phyloP scores from a whole-genome alignment of 2,329 filamentous ascomycete genomes.

The Aureobasidium sp. region DNA sequence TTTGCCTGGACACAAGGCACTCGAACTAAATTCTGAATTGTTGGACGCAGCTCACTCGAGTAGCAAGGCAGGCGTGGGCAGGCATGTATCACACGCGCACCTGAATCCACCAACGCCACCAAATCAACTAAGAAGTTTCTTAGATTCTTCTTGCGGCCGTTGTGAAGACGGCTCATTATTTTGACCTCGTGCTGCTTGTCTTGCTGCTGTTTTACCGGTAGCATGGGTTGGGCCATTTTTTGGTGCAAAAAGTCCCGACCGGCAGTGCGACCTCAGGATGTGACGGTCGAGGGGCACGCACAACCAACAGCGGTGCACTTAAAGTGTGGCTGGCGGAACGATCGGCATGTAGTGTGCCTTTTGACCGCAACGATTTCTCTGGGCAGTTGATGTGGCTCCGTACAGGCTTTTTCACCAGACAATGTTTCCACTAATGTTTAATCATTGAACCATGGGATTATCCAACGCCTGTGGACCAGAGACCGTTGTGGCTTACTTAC shows the following conservation, averaged over 20 bases:
- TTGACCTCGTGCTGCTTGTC: conserved; percentile 1
- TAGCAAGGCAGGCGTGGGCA: too few species aligned
- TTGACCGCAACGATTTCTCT: conserved; percentile 13
- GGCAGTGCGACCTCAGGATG: conserved; percentile 8
- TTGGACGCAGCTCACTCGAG: too few species aligned
- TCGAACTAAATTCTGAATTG: too few species aligned
- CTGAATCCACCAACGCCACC: neutral
- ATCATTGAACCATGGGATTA: conserved; percentile 1
- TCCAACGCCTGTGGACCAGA: neutral
- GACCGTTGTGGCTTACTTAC: conserved; percentile 10
- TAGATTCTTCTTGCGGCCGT: neutral
- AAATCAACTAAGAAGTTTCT: neutral
- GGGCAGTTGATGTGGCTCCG: conserved; percentile 2
- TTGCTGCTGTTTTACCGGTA: neutral
- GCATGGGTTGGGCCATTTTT: neutral
- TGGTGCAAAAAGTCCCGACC: conserved; percentile 15
- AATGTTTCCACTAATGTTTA: conserved; percentile 14
- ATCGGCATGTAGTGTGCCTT: conserved; percentile 14
- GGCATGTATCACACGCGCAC: conserved; percentile 12
- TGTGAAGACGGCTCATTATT: neutral
- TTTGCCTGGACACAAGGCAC: too few species aligned
- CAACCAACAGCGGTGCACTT: conserved; percentile 8
- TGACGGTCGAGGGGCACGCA: neutral
- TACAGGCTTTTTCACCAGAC: neutral
- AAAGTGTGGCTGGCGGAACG: conserved; percentile 15